Conservation (phyloP, 179 eudicot genomes). For the Silene coronaria region DNA sequence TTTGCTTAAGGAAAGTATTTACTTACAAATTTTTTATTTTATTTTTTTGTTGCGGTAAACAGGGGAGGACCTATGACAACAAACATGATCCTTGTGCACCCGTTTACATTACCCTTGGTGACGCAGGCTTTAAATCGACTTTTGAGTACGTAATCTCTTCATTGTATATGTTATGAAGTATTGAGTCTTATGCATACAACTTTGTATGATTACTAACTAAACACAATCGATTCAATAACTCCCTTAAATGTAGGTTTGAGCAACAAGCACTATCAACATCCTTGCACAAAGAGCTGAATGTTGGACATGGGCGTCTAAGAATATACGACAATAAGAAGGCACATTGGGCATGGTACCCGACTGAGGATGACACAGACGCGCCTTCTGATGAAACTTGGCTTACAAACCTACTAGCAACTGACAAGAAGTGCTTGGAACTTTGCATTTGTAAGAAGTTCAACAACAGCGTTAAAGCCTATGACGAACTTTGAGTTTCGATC, state of each 20-base stretch:
- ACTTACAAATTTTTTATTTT: neutral
- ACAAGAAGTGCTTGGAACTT: constrained; percentile 21
- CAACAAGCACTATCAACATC: constrained; percentile 15
- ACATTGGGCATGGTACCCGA: constrained; percentile 31
- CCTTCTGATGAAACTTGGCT: constrained; percentile 33
- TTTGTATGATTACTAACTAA: too few relatives aligned
- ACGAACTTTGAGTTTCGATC: constrained; percentile 25
- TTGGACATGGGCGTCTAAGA: constrained; percentile 35
- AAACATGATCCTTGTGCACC: constrained; percentile 28
- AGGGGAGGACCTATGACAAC: constrained; percentile 25
- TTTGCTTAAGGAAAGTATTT: neutral
- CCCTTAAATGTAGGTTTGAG: constrained; percentile 23
- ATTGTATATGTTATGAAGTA: neutral
- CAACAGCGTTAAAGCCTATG: constrained; percentile 1
- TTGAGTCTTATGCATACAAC: too few relatives aligned
- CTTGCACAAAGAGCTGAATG: constrained; percentile 28
- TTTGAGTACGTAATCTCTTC: constrained; percentile 24
- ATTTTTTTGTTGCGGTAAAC: neutral
- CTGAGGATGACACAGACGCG: constrained; percentile 19
- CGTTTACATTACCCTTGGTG: constrained; percentile 32
- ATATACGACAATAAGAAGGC: constrained; percentile 34
- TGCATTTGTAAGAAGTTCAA: constrained; percentile 25
- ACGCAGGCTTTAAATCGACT: constrained; percentile 26
- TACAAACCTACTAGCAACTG: constrained; percentile 20
- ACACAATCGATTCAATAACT: too few relatives aligned